Evolutionary conservation across 1,284 basidiomycete genomes (phyloP).

Genomic region (Porogramme epimiltina): DNA sequence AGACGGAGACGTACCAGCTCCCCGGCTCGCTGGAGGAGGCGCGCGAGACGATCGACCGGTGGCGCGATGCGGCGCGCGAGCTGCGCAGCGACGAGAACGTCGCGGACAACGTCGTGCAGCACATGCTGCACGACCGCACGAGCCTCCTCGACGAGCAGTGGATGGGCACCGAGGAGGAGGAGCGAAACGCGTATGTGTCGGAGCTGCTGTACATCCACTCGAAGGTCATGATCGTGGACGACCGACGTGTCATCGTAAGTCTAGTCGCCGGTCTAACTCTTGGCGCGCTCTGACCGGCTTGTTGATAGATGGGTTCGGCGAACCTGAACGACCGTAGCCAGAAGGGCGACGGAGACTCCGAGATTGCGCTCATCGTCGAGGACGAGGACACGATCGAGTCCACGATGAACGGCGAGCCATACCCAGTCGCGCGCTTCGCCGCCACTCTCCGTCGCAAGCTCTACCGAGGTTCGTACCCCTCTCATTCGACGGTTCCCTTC

Average conservation of each 20-base stretch:
- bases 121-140: constrained; percentile 66
- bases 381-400: constrained; percentile 80
- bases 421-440: constrained; percentile 74
- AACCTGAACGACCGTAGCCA: constrained; percentile 90
- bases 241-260: constrained; percentile 81
- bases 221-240: constrained; percentile 93
- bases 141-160: constrained; percentile 73
- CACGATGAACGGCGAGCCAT: constrained; percentile 78
- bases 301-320: constrained; percentile 78
- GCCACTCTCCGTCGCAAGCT: constrained; percentile 76
- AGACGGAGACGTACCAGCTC: constrained; percentile 64
- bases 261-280: background rate
- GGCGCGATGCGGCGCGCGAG: constrained; percentile 62
- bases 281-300: background rate
- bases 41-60: constrained; percentile 59
- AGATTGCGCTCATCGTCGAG: constrained; percentile 90
- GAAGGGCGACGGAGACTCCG: constrained; percentile 89
- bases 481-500: background rate
- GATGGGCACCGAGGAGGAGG: constrained; percentile 82
- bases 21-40: constrained; percentile 71
- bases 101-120: constrained; percentile 77
- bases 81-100: constrained; percentile 62
- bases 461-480: constrained; percentile 56
- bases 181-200: constrained; percentile 77
- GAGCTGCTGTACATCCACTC: constrained; percentile 83